Percentiles rank a stretch among this genome's conserved stretches.
These are phyloP conservation scores for Eryngium alpinum DNA, from an alignment of 140 eudicot genomes.

Conservation along the genomic window DNA sequence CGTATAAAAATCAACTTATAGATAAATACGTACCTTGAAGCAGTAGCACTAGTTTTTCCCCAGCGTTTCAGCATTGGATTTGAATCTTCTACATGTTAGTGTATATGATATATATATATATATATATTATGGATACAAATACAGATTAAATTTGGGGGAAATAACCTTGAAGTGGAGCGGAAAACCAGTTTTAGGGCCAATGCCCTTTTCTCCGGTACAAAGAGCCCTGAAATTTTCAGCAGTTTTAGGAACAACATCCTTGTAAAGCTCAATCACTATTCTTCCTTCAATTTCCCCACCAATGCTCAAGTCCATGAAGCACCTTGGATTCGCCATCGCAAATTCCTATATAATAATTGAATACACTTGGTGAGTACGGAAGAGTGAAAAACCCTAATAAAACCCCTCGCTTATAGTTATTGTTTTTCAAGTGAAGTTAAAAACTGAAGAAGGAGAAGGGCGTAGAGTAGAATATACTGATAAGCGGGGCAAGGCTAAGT, in stretches of 20 bases:
- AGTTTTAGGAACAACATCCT: constrained; percentile 76
- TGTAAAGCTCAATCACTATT: constrained; percentile 67
- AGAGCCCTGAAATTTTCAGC: constrained; percentile 98
- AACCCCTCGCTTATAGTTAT: background rate
- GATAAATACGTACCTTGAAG: too few relatives aligned
- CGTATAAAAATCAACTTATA: too few relatives aligned
- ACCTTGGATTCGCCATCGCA: constrained; percentile 56
- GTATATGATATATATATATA: too few relatives aligned
- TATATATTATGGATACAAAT: too few relatives aligned
- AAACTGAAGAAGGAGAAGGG: background rate
- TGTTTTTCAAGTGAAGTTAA: too few relatives aligned
- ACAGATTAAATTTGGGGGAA: too few relatives aligned
- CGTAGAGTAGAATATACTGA: background rate
- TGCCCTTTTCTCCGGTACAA: too few relatives aligned
- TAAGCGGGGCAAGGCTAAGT: background rate
- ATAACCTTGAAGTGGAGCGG: too few relatives aligned
- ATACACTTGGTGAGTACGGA: background rate
- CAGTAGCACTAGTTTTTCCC: too few relatives aligned
- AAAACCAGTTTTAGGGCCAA: too few relatives aligned
- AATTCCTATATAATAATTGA: background rate
- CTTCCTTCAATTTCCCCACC: constrained; percentile 94
- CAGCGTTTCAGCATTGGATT: too few relatives aligned
- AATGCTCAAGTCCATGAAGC: constrained; percentile 72
- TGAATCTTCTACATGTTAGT: too few relatives aligned
- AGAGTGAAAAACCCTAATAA: constrained; percentile 15